phyloP scores from a whole-genome alignment of 352 stramenopile species.

The Peronospora destructor region DNA sequence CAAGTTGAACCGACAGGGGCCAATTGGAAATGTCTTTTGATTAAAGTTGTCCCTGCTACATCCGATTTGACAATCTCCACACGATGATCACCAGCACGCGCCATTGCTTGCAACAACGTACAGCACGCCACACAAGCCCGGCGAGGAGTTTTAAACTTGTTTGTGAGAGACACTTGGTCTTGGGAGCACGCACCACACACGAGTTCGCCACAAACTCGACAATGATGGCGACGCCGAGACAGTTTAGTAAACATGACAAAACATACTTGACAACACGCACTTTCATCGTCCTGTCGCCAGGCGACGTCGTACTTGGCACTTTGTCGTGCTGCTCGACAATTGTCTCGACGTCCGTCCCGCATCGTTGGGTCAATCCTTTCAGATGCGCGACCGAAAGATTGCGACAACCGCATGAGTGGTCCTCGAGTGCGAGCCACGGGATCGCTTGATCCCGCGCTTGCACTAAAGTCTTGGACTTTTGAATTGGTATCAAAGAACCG shows the following conservation, averaged over 20 bases:
- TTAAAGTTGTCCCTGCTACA: conserved; percentile 8
- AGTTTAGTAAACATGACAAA: conserved; percentile 68
- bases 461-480: conserved; percentile 21
- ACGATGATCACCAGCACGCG: conserved; percentile 34
- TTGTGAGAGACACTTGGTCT: conserved; percentile 49
- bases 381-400: conserved; percentile 28
- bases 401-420: conserved; percentile 19
- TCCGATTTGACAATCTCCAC: conserved; percentile 37
- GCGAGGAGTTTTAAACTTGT: conserved; percentile 45
- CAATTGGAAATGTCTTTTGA: conserved; percentile 16
- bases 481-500: conserved; percentile 12
- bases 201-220: conserved; percentile 69
- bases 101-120: conserved; percentile 51
- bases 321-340: conserved; percentile 19
- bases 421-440: conserved; percentile 14
- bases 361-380: conserved; percentile 18
- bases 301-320: conserved; percentile 67
- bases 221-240: conserved; percentile 69
- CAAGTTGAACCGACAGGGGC: conserved; percentile 11
- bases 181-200: conserved; percentile 68
- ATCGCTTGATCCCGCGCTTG: conserved; percentile 23
- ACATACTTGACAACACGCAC: conserved; percentile 56
- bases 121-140: conserved; percentile 59
- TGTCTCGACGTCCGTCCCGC: conserved; percentile 1
- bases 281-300: conserved; percentile 57